Base-by-base conservation (phyloP, 2,329 filamentous ascomycete genomes). In the Penicillium sp. region DNA sequence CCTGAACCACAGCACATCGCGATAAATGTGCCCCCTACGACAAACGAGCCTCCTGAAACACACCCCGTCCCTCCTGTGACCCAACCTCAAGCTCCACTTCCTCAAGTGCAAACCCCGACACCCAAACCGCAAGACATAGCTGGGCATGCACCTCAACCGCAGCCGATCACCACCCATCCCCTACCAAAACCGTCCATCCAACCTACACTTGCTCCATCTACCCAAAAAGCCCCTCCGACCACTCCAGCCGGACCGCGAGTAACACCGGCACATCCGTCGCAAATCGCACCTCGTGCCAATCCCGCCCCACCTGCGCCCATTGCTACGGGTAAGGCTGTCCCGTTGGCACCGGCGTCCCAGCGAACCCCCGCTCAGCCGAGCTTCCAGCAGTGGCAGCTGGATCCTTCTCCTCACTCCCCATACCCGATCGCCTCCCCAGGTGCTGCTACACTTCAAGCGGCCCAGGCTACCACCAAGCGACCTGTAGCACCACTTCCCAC, bases 311-410 rank as follows among this genome's bases (percentile, higher is more conserved):
- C 60, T 47, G 16, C 58, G 23, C 51, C 53, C 27, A 63, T 62
- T 23, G 45, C 60, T 44, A 44, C 59, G 27, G 60, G 45, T 19
- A 67, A 69, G 44, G 44, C 61, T 33, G 44, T 53, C 19, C 51
- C 68, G 34, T 52, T 64, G 31, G 41, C 62, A 13, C 53, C 61
- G 3, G 55, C 57, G 6, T 58, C 64, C 53, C 65, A 64, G 40
- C 41, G 65, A 50, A 66, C 62, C 45, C 65, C 58, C 9, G 63
- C 64, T 3, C 70, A 73, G 43, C 68, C 69, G 39, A 73, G 65
- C 50, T 72, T 73, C 57, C 72, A 74, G 53, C 73, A 75, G 60
- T 75, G 72, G 73, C 63, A 72, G 31, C 62, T 73, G 8, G 70
- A 74, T 50, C 63, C 64, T 52, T 60, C 66, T 34, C 68, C 69